Evolutionary conservation across 2,329 filamentous ascomycete genomes (phyloP).

Genomic region (Alternaria brassicae): DNA sequence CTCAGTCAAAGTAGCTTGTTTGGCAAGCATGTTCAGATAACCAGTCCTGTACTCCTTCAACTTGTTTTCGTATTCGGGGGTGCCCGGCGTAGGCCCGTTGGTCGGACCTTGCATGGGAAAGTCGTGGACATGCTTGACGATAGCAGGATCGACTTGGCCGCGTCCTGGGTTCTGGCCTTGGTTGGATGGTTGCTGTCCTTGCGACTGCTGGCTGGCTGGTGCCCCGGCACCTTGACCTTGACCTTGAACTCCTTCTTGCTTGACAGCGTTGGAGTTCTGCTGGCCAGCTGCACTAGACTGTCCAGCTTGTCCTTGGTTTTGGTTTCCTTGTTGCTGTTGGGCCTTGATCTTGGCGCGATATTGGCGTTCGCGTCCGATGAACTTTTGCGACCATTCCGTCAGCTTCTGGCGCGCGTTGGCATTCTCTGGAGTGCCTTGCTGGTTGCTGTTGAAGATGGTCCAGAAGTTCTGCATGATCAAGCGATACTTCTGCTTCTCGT

Average conservation of each 20-base stretch:
- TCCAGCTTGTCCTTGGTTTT: conserved; percentile 30
- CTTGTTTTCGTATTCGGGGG: conserved; percentile 46
- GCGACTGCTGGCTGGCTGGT: conserved; percentile 13
- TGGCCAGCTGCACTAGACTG: conserved; percentile 38
- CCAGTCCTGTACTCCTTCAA: conserved; percentile 46
- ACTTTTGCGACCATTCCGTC: conserved; percentile 57
- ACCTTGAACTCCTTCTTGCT: conserved; percentile 28
- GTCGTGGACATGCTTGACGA: conserved; percentile 48
- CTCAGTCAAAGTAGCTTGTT: conserved; percentile 39
- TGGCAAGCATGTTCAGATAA: conserved; percentile 46
- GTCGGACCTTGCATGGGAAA: conserved; percentile 46
- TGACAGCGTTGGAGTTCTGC: conserved; percentile 38
- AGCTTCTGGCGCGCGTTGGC: conserved; percentile 60
- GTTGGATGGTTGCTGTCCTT: conserved; percentile 22
- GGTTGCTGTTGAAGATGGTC: conserved; percentile 59
- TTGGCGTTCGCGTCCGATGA: conserved; percentile 58
- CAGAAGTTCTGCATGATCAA: conserved; percentile 62
- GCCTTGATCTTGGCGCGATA: conserved; percentile 52
- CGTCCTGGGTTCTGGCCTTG: conserved; percentile 17
- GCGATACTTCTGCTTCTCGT: conserved; percentile 64
- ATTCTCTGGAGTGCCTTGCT: conserved; percentile 59
- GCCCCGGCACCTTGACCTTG: conserved; percentile 9
- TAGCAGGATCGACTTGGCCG: conserved; percentile 38
- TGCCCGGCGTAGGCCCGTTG: conserved; percentile 37
- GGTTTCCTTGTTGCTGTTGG: conserved; percentile 26